phyloP scores from a whole-genome alignment of 768 basidiomycete species.

The Tricholoma matsutake region DNA sequence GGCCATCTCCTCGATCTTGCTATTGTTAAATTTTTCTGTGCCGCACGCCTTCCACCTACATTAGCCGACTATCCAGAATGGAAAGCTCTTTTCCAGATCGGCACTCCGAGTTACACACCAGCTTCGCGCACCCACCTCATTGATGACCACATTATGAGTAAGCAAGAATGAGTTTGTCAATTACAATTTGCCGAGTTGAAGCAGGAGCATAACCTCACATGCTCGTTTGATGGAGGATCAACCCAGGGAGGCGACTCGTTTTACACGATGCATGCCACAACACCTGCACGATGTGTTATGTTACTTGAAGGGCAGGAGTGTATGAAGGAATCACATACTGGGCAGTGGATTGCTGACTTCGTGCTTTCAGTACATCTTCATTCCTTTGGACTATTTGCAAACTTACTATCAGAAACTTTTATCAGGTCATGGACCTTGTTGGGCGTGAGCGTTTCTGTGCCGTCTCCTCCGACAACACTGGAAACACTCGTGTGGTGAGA shows the following conservation, averaged over 20 bases:
- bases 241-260: constrained; percentile 9
- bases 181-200: constrained; percentile 14
- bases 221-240: constrained; percentile 24
- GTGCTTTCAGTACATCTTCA: constrained; percentile 10
- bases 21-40: constrained; percentile 23
- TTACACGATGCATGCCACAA: constrained; percentile 22
- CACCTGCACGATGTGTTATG: constrained; percentile 3
- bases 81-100: constrained; percentile 18
- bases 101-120: constrained; percentile 18
- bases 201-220: constrained; percentile 11
- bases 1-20: constrained; percentile 12
- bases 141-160: constrained; percentile 22
- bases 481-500: constrained; percentile 12
- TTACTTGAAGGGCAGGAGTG: constrained; percentile 18
- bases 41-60: constrained; percentile 14
- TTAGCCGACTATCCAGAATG: constrained; percentile 19
- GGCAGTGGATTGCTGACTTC: constrained; percentile 15
- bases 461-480: constrained; percentile 1
- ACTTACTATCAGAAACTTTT: neutral
- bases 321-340: constrained; percentile 11
- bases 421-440: constrained; percentile 16
- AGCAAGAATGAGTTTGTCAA: constrained; percentile 16
- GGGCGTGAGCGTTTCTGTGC: constrained; percentile 10
- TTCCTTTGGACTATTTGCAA: neutral
- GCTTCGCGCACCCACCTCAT: constrained; percentile 18